Evolutionary conservation across 345 rosid species (phyloP).

Genomic region (Leavenworthia alabamica): DNA sequence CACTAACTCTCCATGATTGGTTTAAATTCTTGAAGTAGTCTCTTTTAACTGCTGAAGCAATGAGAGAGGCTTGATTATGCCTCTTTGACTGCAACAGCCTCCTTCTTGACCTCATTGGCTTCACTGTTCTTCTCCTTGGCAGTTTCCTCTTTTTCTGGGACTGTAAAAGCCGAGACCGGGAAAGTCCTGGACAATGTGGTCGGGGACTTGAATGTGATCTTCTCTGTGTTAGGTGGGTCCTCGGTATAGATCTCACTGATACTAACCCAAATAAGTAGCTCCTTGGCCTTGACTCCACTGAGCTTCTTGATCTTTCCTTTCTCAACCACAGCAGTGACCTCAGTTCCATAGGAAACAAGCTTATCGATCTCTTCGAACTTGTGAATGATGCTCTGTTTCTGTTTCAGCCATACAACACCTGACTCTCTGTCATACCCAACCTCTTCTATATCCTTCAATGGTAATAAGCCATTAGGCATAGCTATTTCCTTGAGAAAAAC

Average conservation of each 20-base stretch:
- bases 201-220: slow-evolving; percentile 73
- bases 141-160: slow-evolving; percentile 37
- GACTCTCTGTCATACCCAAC: slow-evolving; percentile 74
- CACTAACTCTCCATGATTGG: not conserved
- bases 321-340: slow-evolving; percentile 65
- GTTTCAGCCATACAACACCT: slow-evolving; percentile 90
- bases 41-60: not conserved
- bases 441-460: slow-evolving; percentile 66
- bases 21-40: slow-evolving; percentile 8
- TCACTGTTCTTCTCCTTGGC: slow-evolving; percentile 21
- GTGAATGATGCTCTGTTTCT: slow-evolving; percentile 64
- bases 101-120: slow-evolving; percentile 20
- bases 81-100: slow-evolving; percentile 28
- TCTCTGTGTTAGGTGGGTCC: slow-evolving; percentile 33
- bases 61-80: slow-evolving; percentile 7
- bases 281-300: slow-evolving; percentile 92
- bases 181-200: slow-evolving; percentile 65
- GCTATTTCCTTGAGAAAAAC: slow-evolving; percentile 50
- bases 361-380: slow-evolving; percentile 73
- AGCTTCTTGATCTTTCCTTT: slow-evolving; percentile 74
- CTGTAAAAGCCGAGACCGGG: slow-evolving; percentile 58
- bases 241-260: slow-evolving; percentile 54
- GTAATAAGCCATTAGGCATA: slow-evolving; percentile 74
- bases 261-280: slow-evolving; percentile 69
- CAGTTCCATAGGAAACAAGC: slow-evolving; percentile 53